A percentile compares a stretch with the other conserved stretches of the same genome.
These are phyloP conservation scores for Xylaria sp. DNA, from an alignment of 2,329 filamentous ascomycete genomes.

Conservation along the genomic window DNA sequence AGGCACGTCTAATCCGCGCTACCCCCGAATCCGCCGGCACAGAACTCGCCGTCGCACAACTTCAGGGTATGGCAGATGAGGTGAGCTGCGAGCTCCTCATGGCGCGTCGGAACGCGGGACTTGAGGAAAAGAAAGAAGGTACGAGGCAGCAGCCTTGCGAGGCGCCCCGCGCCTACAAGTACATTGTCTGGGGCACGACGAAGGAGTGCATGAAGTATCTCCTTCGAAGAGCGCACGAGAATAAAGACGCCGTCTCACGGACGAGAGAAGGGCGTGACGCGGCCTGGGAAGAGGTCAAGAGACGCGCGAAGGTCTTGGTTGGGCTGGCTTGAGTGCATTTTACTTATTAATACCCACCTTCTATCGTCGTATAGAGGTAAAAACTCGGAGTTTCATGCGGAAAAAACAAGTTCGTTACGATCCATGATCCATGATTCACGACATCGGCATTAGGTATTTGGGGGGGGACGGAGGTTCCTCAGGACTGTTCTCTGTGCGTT, in stretches of 20 bases:
- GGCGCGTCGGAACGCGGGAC: conserved; percentile 21
- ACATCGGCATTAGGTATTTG: neutral
- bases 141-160: conserved; percentile 17
- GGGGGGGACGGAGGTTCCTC: neutral
- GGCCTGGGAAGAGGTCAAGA: conserved; percentile 69
- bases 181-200: conserved; percentile 75
- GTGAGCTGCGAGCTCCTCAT: conserved; percentile 73
- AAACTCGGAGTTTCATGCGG: neutral
- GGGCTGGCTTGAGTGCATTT: conserved; percentile 34
- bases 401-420: conserved; percentile 3
- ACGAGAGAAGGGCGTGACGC: conserved; percentile 71
- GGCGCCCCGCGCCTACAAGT: conserved; percentile 66
- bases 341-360: neutral
- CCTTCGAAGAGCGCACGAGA: conserved; percentile 77
- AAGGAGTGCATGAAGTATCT: conserved; percentile 90
- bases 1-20: conserved; percentile 63
- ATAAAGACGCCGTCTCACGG: conserved; percentile 73
- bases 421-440: conserved; percentile 23
- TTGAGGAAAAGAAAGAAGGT: neutral
- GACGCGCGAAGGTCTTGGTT: conserved; percentile 61
- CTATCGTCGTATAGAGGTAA: neutral
- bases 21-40: conserved; percentile 53
- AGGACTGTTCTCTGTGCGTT: neutral
- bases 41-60: conserved; percentile 75
- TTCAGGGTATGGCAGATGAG: conserved; percentile 97